phyloP scores from a whole-genome alignment of 257 asterid species.

The Jasminum sambac region DNA sequence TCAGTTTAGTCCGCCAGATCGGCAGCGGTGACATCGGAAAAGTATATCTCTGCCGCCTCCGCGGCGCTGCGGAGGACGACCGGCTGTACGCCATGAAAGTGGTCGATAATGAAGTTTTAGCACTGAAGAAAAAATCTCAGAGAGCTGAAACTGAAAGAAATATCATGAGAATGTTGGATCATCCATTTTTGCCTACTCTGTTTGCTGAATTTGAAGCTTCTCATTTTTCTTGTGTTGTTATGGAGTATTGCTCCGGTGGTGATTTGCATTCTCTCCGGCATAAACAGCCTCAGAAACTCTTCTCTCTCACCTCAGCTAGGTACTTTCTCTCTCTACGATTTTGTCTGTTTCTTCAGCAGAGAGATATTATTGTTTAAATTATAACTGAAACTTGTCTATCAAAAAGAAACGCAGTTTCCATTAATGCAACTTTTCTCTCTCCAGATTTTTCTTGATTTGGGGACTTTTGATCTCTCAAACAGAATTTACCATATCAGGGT shows the following conservation, averaged over 20 bases:
- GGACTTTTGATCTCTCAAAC: constrained; percentile 26
- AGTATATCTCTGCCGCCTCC: constrained; percentile 53
- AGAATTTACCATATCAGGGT: constrained; percentile 30
- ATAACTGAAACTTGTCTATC: constrained; percentile 28
- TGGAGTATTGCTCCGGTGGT: constrained; percentile 84
- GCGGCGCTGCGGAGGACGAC: constrained; percentile 38
- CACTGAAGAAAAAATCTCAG: constrained; percentile 66
- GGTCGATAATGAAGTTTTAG: constrained; percentile 69
- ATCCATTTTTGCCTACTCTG: constrained; percentile 79
- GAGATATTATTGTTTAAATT: constrained; percentile 1
- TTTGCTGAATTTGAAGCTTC: constrained; percentile 79
- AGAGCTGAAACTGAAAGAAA: constrained; percentile 87
- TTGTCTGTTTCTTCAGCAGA: not conserved
- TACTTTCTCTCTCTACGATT: constrained; percentile 10
- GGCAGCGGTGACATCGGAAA: constrained; percentile 89
- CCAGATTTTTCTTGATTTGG: constrained; percentile 28
- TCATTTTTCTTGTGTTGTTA: constrained; percentile 72
- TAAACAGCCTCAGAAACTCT: constrained; percentile 70
- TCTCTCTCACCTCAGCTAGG: constrained; percentile 75
- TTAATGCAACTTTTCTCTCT: constrained; percentile 23
- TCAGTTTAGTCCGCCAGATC: constrained; percentile 72
- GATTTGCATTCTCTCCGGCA: constrained; percentile 82
- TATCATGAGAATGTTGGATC: constrained; percentile 68
- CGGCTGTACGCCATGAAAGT: constrained; percentile 83
- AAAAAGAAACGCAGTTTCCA: not conserved